Evolutionary conservation across 2,329 filamentous ascomycete species (phyloP), one percentile per base, ranked within the genome.

Genomic region (Ophiocordyceps australis): DNA sequence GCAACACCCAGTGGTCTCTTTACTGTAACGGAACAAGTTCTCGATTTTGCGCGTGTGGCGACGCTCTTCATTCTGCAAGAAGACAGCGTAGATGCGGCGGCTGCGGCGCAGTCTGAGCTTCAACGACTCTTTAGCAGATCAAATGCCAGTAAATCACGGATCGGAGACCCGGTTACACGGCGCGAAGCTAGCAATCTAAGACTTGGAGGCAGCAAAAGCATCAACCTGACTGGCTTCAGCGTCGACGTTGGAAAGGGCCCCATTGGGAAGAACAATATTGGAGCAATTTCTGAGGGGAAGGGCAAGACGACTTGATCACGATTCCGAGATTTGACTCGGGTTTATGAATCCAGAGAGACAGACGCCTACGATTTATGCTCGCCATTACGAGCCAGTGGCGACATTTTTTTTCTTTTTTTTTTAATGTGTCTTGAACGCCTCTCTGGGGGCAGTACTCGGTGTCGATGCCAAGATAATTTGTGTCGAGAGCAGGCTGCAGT

Each of bases 41-140:
- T 74, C 2, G 72, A 77, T 38, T 78, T 78, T 48, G 62, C 68
- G 1, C 59, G 72, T 4, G 58, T 74, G 3, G 61, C 59, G 0
- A 62, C 77, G 3, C 52, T 78, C 11, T 75, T 58, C 34, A 53
- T 78, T 15, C 49, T 76, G 3, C 67, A 76, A 38, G 48, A 69
- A 35, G 47, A 64, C 29, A 52, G 45, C 5, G 37, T 71, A 2
- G 43, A 51, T 17, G 50, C 53, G 20, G 71, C 70, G 0, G 55
- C 62, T 24, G 45, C 45, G 5, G 67, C 68, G 1, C 71, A 75
- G 39, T 49, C 45, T 7, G 40, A 45, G 4, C 48, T 76, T 9
- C 63, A 74, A 39, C 46, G 40, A 3, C 65, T 74, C 35, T 70
- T 76, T 34, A 54, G 47, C 7, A 38, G 41, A 11, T 51, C 51